Percentiles rank a stretch among this genome's conserved stretches.
Evolutionary conservation across 2,329 filamentous ascomycete species (phyloP).

Genomic region (Cladophialophora psammophila): DNA sequence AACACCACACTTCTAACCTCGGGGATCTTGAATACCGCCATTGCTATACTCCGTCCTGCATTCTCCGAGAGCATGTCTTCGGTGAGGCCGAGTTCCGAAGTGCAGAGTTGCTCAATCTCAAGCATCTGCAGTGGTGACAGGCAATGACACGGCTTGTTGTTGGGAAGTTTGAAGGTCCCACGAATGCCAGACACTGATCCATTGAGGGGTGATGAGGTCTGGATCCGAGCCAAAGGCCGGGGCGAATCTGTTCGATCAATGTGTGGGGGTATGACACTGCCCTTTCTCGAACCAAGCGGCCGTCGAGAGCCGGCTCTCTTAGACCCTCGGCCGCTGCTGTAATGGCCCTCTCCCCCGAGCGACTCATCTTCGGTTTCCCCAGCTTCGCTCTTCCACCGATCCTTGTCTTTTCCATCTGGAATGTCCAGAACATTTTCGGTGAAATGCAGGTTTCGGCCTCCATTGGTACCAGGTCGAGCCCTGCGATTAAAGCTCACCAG

Average conservation of each 20-base stretch:
- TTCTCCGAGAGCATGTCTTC: conserved; percentile 94
- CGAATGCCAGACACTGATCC: conserved; percentile 42
- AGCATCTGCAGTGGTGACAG: conserved; percentile 81
- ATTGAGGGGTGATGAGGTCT: conserved; percentile 53
- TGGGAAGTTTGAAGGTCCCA: conserved; percentile 60
- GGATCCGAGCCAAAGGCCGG: conserved; percentile 35
- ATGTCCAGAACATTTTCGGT: conserved; percentile 88
- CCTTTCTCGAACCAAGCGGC: conserved; percentile 51
- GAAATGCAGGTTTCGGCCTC: conserved; percentile 89
- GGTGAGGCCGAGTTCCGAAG: conserved; percentile 83
- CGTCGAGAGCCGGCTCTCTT: conserved; percentile 51
- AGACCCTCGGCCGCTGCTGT: conserved; percentile 57
- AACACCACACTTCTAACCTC: conserved; percentile 64
- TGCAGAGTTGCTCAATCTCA: conserved; percentile 88
- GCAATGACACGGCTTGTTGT: conserved; percentile 63
- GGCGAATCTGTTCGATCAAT: conserved; percentile 41
- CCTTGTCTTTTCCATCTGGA: conserved; percentile 48
- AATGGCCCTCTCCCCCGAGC: conserved; percentile 49
- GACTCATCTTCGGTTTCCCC: conserved; percentile 63
- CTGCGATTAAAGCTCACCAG: conserved; percentile 85
- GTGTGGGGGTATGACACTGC: conserved; percentile 51
- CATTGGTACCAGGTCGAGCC: conserved; percentile 70
- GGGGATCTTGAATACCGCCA: conserved; percentile 73
- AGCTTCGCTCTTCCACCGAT: conserved; percentile 75
- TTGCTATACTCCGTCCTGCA: conserved; percentile 84